Evolutionary conservation across 345 rosid genomes (phyloP).

Genomic region (Citrus sp.): DNA sequence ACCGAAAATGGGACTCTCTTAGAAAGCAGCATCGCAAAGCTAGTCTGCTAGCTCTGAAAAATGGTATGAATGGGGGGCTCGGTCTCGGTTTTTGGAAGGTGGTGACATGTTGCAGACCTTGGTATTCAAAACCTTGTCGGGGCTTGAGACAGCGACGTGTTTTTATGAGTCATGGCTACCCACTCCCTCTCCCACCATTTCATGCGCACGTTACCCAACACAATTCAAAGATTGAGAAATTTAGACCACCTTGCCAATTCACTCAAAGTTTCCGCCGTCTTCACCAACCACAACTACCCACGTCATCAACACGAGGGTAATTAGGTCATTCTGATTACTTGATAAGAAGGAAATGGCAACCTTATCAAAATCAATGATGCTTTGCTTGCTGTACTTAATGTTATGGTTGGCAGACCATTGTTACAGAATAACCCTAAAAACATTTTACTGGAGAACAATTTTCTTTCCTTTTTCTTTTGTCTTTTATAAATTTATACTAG

Average conservation of each 20-base stretch:
- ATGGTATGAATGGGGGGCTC: not conserved
- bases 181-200: not conserved
- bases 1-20: slow-evolving; percentile 2
- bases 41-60: not conserved
- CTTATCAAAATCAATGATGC: no score
- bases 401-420: no score
- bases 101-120: slow-evolving; percentile 8
- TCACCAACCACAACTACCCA: not conserved
- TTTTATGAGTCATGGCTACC: not conserved
- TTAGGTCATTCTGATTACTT: not conserved
- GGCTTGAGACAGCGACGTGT: slow-evolving; percentile 37
- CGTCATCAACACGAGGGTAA: not conserved
- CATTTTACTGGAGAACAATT: no score
- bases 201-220: slow-evolving; percentile 13
- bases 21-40: not conserved
- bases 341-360: no score
- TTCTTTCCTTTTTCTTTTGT: no score
- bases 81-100: not conserved
- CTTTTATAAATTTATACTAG: no score
- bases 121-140: slow-evolving; percentile 33
- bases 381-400: no score
- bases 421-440: no score
- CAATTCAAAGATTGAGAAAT: slow-evolving; percentile 5
- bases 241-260: not conserved
- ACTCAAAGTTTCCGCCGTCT: not conserved